Base-by-base conservation (phyloP, 306 rosid species). In the Alnus rubra region DNA sequence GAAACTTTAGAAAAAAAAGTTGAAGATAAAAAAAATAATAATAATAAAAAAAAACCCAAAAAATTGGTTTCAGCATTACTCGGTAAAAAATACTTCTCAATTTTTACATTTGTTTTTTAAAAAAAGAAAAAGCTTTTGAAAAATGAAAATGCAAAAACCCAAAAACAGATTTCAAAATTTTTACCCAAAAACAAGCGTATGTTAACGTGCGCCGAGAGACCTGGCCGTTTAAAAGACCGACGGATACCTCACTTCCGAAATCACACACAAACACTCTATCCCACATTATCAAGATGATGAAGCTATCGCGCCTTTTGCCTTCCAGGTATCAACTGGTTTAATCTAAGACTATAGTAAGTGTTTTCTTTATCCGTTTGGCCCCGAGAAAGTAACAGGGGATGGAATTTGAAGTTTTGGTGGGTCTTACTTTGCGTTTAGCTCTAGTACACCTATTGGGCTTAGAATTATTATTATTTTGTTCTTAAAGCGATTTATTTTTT, bases 221-320 rank as follows among this genome's bases (percentile, higher is more conserved):
- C 28, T 23, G 28, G 28, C 28, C 28, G 28, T 23, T 23, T 23
- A 23, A 23, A 23, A 23, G 28, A 23, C 28, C 28, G 28, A 23
- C 64, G n/a, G 10, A 59, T 10, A 1, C 33, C 65, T 23, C 37
- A 1, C 7, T 16, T 4, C 58, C 7, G 28, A 23, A 59, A 28
- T 28, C 37, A n/a, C 65, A 2, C 37, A 6, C 15, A 1, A 1
- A 18, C 65, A 2, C 2, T 1, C 37, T 19, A 9, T 9, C 5
- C 28, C 35, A 23, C 33, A n/a, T 28, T 48, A 16, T 16, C 9
- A 81, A 75, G 83, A 90, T 88, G 94, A 86, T 83, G 48, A 90
- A 78, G 84, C 69, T 88, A 3, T 71, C 81, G 74, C 90, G 92
- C 62, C 50, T 80, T 35, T 30, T 90, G 4, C 37, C 79, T 73